Conservation (phyloP, 306 rosid species). For the Pyrus communis region DNA sequence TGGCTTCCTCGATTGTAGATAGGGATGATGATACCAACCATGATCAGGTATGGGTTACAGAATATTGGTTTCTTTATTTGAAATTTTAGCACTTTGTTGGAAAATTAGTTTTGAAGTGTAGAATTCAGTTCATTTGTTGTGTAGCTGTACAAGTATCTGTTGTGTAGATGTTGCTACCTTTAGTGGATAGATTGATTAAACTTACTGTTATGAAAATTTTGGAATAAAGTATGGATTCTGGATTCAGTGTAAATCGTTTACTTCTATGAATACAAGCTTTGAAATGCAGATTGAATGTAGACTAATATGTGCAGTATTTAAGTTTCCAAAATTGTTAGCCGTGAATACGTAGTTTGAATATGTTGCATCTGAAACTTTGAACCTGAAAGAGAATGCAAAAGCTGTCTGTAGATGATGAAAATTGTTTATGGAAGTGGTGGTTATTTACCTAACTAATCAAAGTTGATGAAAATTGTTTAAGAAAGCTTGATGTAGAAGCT, state of each 20-base stretch:
- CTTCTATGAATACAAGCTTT: neutral
- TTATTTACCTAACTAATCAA: neutral
- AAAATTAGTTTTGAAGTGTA: constrained; percentile 6
- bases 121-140: constrained; percentile 14
- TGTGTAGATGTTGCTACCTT: neutral
- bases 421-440: neutral
- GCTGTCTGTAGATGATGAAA: neutral
- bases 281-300: neutral
- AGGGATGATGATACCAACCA: constrained; percentile 60
- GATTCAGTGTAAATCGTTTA: neutral
- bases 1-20: constrained; percentile 81
- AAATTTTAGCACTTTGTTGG: neutral
- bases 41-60: constrained; percentile 60
- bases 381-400: neutral
- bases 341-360: constrained; percentile 3
- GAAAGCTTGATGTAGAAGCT: neutral
- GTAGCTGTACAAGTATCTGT: neutral
- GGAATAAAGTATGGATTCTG: neutral
- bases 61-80: neutral
- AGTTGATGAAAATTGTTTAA: neutral
- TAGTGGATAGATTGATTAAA: neutral
- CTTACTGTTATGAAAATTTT: neutral
- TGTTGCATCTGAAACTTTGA: constrained; percentile 4
- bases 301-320: neutral
- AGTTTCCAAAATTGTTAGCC: neutral